A percentile compares a stretch with the other conserved stretches of the same genome.
These are phyloP conservation scores for Rhodotorula diobovata DNA, from an alignment of 768 basidiomycete genomes.

Conservation along the genomic window DNA sequence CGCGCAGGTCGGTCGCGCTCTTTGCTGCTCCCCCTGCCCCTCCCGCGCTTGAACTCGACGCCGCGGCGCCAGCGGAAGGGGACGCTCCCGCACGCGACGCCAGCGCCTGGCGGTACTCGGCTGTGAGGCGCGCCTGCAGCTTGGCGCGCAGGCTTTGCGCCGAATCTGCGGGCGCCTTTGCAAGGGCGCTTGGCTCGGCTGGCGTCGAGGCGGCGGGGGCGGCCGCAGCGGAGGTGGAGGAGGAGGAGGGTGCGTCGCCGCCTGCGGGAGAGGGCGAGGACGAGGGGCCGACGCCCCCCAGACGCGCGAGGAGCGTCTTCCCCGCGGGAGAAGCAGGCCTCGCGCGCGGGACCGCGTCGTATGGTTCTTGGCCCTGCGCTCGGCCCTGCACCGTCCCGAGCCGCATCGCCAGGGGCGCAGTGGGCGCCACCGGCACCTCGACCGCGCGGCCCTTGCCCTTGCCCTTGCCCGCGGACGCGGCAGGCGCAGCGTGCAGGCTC, in stretches of 20 bases:
- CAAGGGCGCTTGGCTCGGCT: background rate
- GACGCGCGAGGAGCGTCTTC: slow-evolving; percentile 3
- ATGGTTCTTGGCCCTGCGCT: slow-evolving; percentile 8
- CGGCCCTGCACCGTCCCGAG: too few relatives aligned
- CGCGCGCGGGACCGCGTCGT: background rate
- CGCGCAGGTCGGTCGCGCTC: slow-evolving; percentile 1
- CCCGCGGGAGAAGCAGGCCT: background rate
- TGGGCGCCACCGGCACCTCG: background rate
- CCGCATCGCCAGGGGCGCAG: background rate
- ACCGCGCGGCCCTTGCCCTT: background rate
- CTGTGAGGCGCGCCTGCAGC: slow-evolving; percentile 21
- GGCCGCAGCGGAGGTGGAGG: background rate
- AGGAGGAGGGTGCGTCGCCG: background rate
- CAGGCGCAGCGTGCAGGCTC: background rate
- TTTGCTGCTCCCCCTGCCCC: too few relatives aligned
- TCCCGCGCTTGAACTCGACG: too few relatives aligned
- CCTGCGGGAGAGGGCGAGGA: background rate
- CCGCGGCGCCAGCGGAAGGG: too few relatives aligned
- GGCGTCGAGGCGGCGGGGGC: background rate
- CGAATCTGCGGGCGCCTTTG: background rate
- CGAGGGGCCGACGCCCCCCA: background rate
- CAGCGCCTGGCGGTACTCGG: slow-evolving; percentile 35
- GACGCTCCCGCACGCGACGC: background rate
- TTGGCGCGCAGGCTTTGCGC: slow-evolving; percentile 8
- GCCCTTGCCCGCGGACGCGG: background rate